phyloP scores from a whole-genome alignment of 1,284 basidiomycete species.

The Mycena sp. region DNA sequence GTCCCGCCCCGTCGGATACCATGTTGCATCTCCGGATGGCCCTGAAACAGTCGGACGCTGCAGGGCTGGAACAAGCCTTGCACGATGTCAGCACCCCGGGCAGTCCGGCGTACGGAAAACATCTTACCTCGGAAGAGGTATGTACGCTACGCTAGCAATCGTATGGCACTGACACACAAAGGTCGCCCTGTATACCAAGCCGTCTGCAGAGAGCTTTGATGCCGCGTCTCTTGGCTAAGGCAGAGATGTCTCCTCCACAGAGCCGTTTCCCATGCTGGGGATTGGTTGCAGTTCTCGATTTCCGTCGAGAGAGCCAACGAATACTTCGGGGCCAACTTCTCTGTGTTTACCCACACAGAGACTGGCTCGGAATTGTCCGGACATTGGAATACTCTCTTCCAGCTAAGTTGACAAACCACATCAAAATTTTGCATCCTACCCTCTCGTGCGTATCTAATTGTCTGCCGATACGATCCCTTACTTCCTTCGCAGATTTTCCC shows the following conservation, averaged over 20 bases:
- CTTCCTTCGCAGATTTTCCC: not conserved
- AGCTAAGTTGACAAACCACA: conserved; percentile 1
- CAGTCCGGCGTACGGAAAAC: conserved; percentile 57
- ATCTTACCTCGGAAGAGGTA: conserved; percentile 57
- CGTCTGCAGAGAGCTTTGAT: conserved; percentile 47
- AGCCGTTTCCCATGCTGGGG: conserved; percentile 47
- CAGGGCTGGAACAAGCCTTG: conserved; percentile 47
- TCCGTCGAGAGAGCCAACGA: conserved; percentile 12
- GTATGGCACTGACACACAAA: not conserved
- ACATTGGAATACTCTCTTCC: conserved; percentile 11
- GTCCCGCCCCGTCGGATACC: conserved; percentile 44
- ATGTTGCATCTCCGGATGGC: conserved; percentile 49
- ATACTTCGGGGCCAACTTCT: conserved; percentile 5
- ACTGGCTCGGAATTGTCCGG: not conserved
- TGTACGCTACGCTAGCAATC: not conserved
- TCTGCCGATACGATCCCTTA: not conserved
- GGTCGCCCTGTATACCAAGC: conserved; percentile 44
- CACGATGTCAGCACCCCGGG: conserved; percentile 57
- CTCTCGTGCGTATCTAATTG: too few relatives aligned
- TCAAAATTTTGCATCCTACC: conserved; percentile 8
- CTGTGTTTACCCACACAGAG: conserved; percentile 7
- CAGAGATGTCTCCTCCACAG: conserved; percentile 45
- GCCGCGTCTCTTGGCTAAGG: conserved; percentile 53
- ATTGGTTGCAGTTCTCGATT: conserved; percentile 50
- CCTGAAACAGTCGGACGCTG: conserved; percentile 47